A percentile compares a stretch with the other conserved stretches of the same genome.
phyloP scores from a whole-genome alignment of 2,329 filamentous ascomycete species.

The Arachnomyces sp. region DNA sequence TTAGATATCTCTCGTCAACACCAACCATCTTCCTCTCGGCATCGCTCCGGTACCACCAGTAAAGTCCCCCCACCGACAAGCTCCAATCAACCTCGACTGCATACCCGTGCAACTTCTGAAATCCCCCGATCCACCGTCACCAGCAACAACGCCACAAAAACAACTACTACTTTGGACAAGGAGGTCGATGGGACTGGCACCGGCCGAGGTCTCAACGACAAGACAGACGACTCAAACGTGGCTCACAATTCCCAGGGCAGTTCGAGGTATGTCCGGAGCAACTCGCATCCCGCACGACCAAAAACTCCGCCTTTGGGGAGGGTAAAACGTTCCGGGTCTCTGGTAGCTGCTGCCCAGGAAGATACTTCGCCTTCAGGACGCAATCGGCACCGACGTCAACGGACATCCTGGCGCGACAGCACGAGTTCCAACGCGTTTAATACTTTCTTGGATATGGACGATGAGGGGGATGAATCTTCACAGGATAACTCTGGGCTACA shows the following conservation, averaged over 20 bases:
- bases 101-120: slow-evolving; percentile 65
- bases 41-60: slow-evolving; percentile 53
- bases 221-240: slow-evolving; percentile 17
- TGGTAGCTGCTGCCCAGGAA: slow-evolving; percentile 15
- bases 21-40: slow-evolving; percentile 41
- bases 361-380: slow-evolving; percentile 23
- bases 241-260: slow-evolving; percentile 26
- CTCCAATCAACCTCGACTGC: slow-evolving; percentile 47
- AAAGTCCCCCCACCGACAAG: slow-evolving; percentile 52
- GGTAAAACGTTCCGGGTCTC: slow-evolving; percentile 26
- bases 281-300: slow-evolving; percentile 41
- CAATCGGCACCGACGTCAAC: slow-evolving; percentile 25
- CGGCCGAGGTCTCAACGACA: slow-evolving; percentile 25
- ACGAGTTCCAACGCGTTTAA: slow-evolving; percentile 34
- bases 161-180: slow-evolving; percentile 26
- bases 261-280: slow-evolving; percentile 43
- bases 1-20: not conserved
- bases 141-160: slow-evolving; percentile 40
- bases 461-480: slow-evolving; percentile 28
- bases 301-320: slow-evolving; percentile 34
- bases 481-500: slow-evolving; percentile 13
- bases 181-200: slow-evolving; percentile 28
- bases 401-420: slow-evolving; percentile 31
- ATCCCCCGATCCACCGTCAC: slow-evolving; percentile 41
- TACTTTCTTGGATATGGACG: slow-evolving; percentile 36